These are phyloP conservation scores for Hippophae gyantsensis DNA, from an alignment of 306 rosid genomes.

Conservation along the genomic window DNA sequence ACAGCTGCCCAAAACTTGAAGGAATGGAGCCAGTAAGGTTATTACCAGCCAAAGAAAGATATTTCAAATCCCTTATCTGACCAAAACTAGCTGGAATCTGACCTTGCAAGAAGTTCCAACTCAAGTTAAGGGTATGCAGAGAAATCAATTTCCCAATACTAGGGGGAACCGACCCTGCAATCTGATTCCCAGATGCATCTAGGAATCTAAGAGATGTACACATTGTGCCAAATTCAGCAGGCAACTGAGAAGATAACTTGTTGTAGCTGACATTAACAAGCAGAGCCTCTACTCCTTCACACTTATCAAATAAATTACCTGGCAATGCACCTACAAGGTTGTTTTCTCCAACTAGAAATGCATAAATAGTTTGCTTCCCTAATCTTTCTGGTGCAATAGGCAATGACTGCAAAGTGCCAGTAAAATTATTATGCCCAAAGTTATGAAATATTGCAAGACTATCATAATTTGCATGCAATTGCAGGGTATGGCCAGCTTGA, in stretches of 20 bases:
- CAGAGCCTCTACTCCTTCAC: conserved; percentile 46
- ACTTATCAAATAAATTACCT: conserved; percentile 45
- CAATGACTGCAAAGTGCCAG: conserved; percentile 35
- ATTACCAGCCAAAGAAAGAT: conserved; percentile 66
- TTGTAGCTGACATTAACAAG: conserved; percentile 62
- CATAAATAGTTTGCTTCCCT: conserved; percentile 36
- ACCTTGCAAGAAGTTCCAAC: conserved; percentile 57
- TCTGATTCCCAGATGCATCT: conserved; percentile 68
- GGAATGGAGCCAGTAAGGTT: conserved; percentile 59
- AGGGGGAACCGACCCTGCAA: conserved; percentile 45
- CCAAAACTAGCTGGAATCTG: conserved; percentile 52
- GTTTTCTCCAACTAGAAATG: conserved; percentile 58
- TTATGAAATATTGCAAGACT: conserved; percentile 44
- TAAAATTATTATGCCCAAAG: conserved; percentile 59
- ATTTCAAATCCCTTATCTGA: conserved; percentile 41
- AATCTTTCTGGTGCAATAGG: conserved; percentile 52
- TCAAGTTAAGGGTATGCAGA: conserved; percentile 56
- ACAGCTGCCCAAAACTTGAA: conserved; percentile 51
- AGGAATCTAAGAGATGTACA: conserved; percentile 52
- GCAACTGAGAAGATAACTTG: conserved; percentile 48
- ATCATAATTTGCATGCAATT: conserved; percentile 22
- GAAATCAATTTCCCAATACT: conserved; percentile 39
- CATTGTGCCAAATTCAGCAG: conserved; percentile 36
- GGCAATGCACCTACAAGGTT: conserved; percentile 52
- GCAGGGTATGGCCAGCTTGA: conserved; percentile 21